Evolutionary conservation across 306 rosid species (phyloP).

Genomic region (Bauhinia variegata): DNA sequence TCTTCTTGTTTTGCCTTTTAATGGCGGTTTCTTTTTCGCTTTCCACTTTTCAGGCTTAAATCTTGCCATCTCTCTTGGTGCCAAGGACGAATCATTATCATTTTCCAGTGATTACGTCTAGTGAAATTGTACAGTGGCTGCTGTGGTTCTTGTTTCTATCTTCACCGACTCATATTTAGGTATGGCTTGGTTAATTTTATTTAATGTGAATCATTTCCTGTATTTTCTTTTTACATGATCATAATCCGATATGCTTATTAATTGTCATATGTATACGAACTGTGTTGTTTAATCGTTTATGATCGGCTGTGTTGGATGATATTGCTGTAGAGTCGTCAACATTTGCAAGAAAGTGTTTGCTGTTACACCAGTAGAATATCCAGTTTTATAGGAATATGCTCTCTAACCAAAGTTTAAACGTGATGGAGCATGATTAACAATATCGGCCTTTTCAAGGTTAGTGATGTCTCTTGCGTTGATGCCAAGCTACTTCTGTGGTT

Average conservation of each 20-base stretch:
- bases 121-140: neutral
- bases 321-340: constrained; percentile 31
- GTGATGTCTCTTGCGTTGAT: constrained; percentile 11
- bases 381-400: constrained; percentile 22
- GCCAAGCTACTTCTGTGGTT: constrained; percentile 10
- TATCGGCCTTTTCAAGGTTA: constrained; percentile 29
- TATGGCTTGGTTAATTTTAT: constrained; percentile 14
- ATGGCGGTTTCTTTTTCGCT: neutral
- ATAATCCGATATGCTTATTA: constrained; percentile 4
- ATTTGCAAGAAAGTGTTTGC: constrained; percentile 8
- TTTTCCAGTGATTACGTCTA: neutral
- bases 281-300: neutral
- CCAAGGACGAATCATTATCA: neutral
- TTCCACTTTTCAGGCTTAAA: neutral
- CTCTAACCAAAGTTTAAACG: constrained; percentile 29
- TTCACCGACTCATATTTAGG: constrained; percentile 23
- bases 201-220: constrained; percentile 20
- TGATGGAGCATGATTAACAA: constrained; percentile 37
- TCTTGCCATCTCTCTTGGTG: neutral
- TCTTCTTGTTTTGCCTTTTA: neutral
- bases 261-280: neutral
- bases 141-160: constrained; percentile 11
- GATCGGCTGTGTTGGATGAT: neutral
- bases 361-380: constrained; percentile 27
- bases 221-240: neutral